Percentiles rank a stretch among this genome's conserved stretches.
Evolutionary conservation across 2,329 filamentous ascomycete genomes (phyloP).

Genomic region (Alternaria hordeiaustralica): DNA sequence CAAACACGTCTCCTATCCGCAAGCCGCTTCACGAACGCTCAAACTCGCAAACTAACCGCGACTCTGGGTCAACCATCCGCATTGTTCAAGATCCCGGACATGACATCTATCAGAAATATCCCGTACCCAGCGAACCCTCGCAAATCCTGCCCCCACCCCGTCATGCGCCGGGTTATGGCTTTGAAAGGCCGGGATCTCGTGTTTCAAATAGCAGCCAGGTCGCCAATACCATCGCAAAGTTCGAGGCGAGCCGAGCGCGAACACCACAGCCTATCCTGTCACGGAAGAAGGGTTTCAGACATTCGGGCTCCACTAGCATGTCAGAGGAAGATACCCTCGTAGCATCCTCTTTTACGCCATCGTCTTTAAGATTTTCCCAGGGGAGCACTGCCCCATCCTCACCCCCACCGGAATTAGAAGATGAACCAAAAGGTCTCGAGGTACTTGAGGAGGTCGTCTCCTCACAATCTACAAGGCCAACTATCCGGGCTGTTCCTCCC

Average conservation of each 20-base stretch:
- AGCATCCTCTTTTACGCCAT: constrained; percentile 45
- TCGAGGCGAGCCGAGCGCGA: constrained; percentile 43
- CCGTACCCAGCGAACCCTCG: constrained; percentile 49
- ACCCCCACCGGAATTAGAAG: constrained; percentile 37
- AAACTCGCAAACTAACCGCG: constrained; percentile 46
- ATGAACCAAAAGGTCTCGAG: constrained; percentile 40
- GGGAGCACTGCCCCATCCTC: constrained; percentile 49
- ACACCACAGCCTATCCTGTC: constrained; percentile 43
- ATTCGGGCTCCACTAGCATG: constrained; percentile 47
- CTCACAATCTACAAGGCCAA: constrained; percentile 30
- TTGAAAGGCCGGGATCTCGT: constrained; percentile 46
- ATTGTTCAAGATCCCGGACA: constrained; percentile 47
- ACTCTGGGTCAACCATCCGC: constrained; percentile 49
- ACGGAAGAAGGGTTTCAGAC: constrained; percentile 44
- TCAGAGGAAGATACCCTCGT: constrained; percentile 50
- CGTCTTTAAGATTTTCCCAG: constrained; percentile 48
- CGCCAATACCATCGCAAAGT: constrained; percentile 48
- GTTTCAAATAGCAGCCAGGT: constrained; percentile 49
- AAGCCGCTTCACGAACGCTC: constrained; percentile 49
- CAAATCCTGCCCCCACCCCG: constrained; percentile 50
- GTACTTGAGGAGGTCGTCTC: constrained; percentile 44
- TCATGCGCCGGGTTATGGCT: constrained; percentile 46
- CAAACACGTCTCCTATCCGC: constrained; percentile 42
- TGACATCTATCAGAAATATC: constrained; percentile 48
- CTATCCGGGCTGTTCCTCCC: constrained; percentile 48